Conservation (phyloP, 2,329 filamentous ascomycete genomes). For the Arthrobotrys iridis region DNA sequence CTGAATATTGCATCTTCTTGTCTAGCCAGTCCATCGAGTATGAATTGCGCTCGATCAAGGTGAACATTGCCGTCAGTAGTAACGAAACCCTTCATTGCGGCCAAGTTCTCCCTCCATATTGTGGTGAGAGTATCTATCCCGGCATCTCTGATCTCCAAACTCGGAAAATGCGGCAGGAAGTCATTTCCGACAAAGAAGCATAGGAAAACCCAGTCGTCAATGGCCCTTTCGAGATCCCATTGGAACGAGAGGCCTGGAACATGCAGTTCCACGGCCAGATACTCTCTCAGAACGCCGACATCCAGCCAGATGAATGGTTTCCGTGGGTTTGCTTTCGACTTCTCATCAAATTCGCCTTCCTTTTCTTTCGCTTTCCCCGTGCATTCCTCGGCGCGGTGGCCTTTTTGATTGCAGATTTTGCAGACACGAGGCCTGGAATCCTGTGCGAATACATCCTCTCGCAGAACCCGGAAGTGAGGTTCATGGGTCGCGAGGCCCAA, state of each 20-base stretch:
- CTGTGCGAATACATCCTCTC: conserved; percentile 96
- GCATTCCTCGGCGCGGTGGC: conserved; percentile 88
- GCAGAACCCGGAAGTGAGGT: conserved; percentile 92
- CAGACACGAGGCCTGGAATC: conserved; percentile 84
- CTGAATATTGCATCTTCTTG: conserved; percentile 95
- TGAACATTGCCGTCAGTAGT: conserved; percentile 95
- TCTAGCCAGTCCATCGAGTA: conserved; percentile 85
- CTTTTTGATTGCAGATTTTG: conserved; percentile 88
- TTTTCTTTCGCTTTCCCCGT: conserved; percentile 81
- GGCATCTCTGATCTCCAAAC: conserved; percentile 94
- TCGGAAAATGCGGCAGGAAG: conserved; percentile 96
- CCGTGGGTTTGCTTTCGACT: conserved; percentile 71
- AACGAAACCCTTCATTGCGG: conserved; percentile 91
- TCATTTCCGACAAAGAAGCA: conserved; percentile 99
- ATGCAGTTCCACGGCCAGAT: conserved; percentile 87
- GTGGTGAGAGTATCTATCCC: conserved; percentile 94
- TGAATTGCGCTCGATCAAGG: conserved; percentile 83
- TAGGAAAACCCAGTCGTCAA: conserved; percentile 99
- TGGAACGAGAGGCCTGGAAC: conserved; percentile 83
- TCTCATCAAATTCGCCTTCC: conserved; percentile 78
- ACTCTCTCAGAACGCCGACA: conserved; percentile 89
- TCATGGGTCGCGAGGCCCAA: conserved; percentile 95
- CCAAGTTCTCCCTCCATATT: conserved; percentile 95
- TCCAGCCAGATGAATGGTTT: conserved; percentile 99
- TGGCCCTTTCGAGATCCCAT: conserved; percentile 90